Base-by-base conservation (phyloP, 2,329 filamentous ascomycete genomes). In the Fusarium fujikuroi region DNA sequence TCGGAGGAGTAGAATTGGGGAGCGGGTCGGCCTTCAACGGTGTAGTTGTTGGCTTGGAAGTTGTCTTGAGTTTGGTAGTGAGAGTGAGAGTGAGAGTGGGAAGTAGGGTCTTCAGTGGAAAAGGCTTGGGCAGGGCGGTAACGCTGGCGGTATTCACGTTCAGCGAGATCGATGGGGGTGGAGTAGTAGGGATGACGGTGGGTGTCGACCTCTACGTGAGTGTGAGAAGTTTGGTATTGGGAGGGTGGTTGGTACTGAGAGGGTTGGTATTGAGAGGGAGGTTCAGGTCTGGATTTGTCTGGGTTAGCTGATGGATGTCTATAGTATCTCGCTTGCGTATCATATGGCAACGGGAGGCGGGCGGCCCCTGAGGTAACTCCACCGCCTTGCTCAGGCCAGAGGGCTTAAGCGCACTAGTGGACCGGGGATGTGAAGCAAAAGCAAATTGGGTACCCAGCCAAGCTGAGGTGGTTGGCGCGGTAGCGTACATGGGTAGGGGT, bases 71-170 rank as follows among this genome's bases (percentile, higher is more conserved):
- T 50, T 58, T 78, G 68, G 76, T 81, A 76, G 75, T 81, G 79
- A 70, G 77, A 80, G 68, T 79, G 77, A 60, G 75, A 79, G 76
- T 81, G 80, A 74, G 78, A 81, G 68, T 80, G 77, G 64, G 75
- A 75, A 69, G 77, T 66, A 68, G 75, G 73, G 76, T 83, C 81
- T 77, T 80, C 79, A 60, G 80, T 79, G 73, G 77, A 75, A 75
- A 78, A 75, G 74, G 81, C 76, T 72, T 81, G 77, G 80, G 80
- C 83, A 75, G 87, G 85, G 76, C 89, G 88, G 83, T 86, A 85
- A 75, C 88, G 88, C 81, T 89, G 84, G 80, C 90, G 90, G 82
- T 91, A 92, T 83, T 91, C 86, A 83, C 88, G 89, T 84, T 92
- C 90, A 80, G 89, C 89, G 76, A 88, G 82, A 84, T 92, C 90